Evolutionary conservation across 2,329 filamentous ascomycete genomes (phyloP), one percentile per base, ranked within the genome.

Genomic region (Hypoxylon sp.): DNA sequence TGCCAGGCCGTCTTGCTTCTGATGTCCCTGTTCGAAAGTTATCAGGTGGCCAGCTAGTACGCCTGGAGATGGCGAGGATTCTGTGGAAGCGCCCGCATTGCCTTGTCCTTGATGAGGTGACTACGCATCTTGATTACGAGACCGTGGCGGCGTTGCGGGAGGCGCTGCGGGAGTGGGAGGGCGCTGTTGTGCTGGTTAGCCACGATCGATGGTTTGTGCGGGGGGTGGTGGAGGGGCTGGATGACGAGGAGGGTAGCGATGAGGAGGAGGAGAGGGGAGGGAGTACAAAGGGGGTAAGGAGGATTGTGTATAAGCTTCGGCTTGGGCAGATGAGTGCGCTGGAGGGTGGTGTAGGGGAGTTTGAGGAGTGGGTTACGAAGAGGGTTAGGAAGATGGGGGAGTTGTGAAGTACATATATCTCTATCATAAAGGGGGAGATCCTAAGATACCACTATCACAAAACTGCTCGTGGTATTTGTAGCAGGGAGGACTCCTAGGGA

Each of bases 171-270:
- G 80, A 80, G 2, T 97, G 91, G 85, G 86, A 89, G 60, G 93
- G 93, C 0, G 93, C 92, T 0, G 85, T 96, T 3, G 80, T 97
- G 41, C 80, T 96, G 4, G 90, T 96, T 3, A 93, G 89, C 36
- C 93, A 97, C 81, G 93, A 97, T 77, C 85, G 93, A 32, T 97
- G 92, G 84, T 91, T 97, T 73, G 86, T 96, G 80, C 86, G 90
- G 49, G 89, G 89, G 2, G 91, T 91, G 0, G 84, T 96, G 0
- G 90, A 93, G 75, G 90, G 90, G 0, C 79, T 86, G 13, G 81
- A 80, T 19, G 75, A 75, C 1, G 77, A 71, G 1, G 79, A 79
- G n/a, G 79, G 77, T 2, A 78, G 73, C n/a, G 79, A 82, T 13
- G 82, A 82, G 1, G 84, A 82, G 14, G 81, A 83, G 14, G 82